A percentile compares a stretch with the other conserved stretches of the same genome.
Evolutionary conservation across 1,284 basidiomycete species (phyloP).

Genomic region (Cryptococcus hybrid): DNA sequence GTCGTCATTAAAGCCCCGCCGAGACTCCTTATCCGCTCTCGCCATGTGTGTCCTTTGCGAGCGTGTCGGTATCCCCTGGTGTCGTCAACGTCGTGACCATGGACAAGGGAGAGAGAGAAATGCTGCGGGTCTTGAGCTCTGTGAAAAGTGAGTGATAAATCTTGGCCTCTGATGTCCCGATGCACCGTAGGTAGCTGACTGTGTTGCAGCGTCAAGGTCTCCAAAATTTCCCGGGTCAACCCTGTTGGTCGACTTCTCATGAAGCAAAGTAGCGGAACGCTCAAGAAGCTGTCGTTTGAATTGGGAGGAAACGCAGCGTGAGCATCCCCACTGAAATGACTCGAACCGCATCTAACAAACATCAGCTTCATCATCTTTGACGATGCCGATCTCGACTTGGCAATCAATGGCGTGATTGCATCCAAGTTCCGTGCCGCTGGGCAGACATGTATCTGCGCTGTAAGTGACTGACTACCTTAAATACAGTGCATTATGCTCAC

Average conservation of each 20-base stretch:
- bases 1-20: constrained; percentile 91
- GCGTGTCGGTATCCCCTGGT: constrained; percentile 87
- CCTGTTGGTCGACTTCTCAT: constrained; percentile 84
- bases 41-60: constrained; percentile 68
- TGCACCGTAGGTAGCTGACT: background rate
- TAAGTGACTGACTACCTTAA: background rate
- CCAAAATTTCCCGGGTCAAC: constrained; percentile 87
- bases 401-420: constrained; percentile 77
- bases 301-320: constrained; percentile 60
- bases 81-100: constrained; percentile 87
- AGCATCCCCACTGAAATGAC: background rate
- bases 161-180: background rate
- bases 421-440: constrained; percentile 90
- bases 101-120: constrained; percentile 25
- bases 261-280: constrained; percentile 74
- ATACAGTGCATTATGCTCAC: background rate
- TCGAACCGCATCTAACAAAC: background rate
- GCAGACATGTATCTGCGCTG: constrained; percentile 62
- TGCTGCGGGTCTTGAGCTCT: constrained; percentile 25
- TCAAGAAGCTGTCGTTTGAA: constrained; percentile 88
- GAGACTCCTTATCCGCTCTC: constrained; percentile 91
- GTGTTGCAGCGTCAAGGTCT: constrained; percentile 53
- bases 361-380: constrained; percentile 91
- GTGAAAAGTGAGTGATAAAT: constrained; percentile 17
- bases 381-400: constrained; percentile 87